Base-by-base conservation (phyloP, 2,329 filamentous ascomycete species). In the Sporothrix globosa region DNA sequence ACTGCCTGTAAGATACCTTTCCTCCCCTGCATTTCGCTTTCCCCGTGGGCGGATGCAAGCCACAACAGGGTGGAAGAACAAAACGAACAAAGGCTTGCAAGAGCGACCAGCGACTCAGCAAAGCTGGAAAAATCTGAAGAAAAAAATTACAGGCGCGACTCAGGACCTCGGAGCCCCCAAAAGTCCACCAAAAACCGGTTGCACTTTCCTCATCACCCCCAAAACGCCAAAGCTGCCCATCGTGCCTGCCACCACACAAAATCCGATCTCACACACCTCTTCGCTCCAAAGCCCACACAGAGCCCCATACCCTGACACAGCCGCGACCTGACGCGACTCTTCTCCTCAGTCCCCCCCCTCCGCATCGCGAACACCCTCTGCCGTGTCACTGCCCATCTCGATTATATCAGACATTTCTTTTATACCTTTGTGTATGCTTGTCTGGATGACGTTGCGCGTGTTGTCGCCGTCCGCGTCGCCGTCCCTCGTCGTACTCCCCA, bases 311-410 rank as follows among this genome's bases (percentile, higher is more conserved):
- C 76, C 76, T 76, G 76, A 76, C 78, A 78, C 76, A 78, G 76
- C 76, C 79, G 76, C 78, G 78, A 82, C 81, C 81, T 80, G 81
- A 82, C 81, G 72, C 72, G 80, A 78, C 79, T 69, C 63, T 54
- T 21, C 56, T 66, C 39, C 39, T 27, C n/a, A 24, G 21, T 11
- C 56, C 58, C 60, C 44, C 61, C 63, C 27, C 63, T 52, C 46
- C 80, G 79, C 78, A 82, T 82, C 81, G 80, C 80, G 80, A 81
- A 79, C 78, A 78, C 76, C 76, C 63, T 77, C 76, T 77, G 78
- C 82, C 82, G 81, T 84, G 81, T 81, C 78, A 82, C 82, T 84
- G 77, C 79, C 80, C 76, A 79, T 80, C 78, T 71, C 74, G 71
- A 74, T 77, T 76, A 71, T 69, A 78, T 76, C 71, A 70, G 74